These are phyloP conservation scores for Colletotrichum sp. DNA, from an alignment of 2,329 filamentous ascomycete genomes.

Conservation along the genomic window DNA sequence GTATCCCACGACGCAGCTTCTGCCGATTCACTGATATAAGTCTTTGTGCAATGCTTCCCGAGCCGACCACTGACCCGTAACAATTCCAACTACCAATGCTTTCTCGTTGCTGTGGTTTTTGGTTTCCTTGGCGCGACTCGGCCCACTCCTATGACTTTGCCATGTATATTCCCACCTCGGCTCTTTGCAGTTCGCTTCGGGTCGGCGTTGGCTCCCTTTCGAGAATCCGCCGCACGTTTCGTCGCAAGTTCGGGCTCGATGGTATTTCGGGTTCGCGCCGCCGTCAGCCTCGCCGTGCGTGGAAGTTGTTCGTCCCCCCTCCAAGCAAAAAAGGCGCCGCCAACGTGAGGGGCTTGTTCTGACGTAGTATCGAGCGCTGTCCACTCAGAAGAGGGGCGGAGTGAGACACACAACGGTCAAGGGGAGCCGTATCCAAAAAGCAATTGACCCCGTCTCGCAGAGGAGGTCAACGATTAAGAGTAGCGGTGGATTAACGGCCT, in stretches of 20 bases:
- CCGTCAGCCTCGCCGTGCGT: background rate
- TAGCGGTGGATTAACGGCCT: background rate
- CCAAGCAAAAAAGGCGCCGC: background rate
- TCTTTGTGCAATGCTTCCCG: background rate
- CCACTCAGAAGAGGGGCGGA: background rate
- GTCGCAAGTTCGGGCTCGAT: background rate
- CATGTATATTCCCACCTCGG: constrained; percentile 1
- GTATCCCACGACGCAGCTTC: background rate
- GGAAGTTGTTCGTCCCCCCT: background rate
- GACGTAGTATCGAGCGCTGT: constrained; percentile 9
- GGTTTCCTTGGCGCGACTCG: constrained; percentile 10
- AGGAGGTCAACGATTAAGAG: background rate
- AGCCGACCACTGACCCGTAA: background rate
- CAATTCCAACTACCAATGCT: background rate
- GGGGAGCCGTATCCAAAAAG: background rate
- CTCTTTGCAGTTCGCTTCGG: background rate
- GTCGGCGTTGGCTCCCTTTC: background rate
- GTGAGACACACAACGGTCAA: background rate
- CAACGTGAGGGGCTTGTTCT: constrained; percentile 13
- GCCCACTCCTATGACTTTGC: constrained; percentile 17
- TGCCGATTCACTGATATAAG: background rate
- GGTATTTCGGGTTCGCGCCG: background rate
- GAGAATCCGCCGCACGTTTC: constrained; percentile 1
- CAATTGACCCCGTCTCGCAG: background rate
- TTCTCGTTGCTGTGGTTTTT: background rate